Evolutionary conservation across 176 grass and related monocot species (phyloP).

Genomic region (Zea mays): Zm-B73-REFERENCE-NAM-5.0 NC_050104.1:24186501-24187000

Average conservation of each 20-base stretch:
- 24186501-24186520: too few relatives aligned
- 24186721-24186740: not conserved
- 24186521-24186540: too few relatives aligned
- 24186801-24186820: not conserved
- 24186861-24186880: not conserved
- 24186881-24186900: constrained; percentile 72
- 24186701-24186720: not conserved
- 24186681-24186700: not conserved
- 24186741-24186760: not conserved
- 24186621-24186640: not conserved
- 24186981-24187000: constrained; percentile 87
- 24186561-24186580: not conserved
- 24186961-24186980: constrained; percentile 90
- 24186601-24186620: not conserved
- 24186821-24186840: not conserved
- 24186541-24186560: not conserved
- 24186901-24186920: constrained; percentile 89
- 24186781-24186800: not conserved
- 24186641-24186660: not conserved
- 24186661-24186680: not conserved
- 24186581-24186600: not conserved
- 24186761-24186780: not conserved
- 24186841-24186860: not conserved
- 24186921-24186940: constrained; percentile 84
- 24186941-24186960: constrained; percentile 97